Evolutionary conservation across 148 eudicot genomes (phyloP), one percentile per base, ranked within the genome.

Genomic region (Polygonum maritimum): DNA sequence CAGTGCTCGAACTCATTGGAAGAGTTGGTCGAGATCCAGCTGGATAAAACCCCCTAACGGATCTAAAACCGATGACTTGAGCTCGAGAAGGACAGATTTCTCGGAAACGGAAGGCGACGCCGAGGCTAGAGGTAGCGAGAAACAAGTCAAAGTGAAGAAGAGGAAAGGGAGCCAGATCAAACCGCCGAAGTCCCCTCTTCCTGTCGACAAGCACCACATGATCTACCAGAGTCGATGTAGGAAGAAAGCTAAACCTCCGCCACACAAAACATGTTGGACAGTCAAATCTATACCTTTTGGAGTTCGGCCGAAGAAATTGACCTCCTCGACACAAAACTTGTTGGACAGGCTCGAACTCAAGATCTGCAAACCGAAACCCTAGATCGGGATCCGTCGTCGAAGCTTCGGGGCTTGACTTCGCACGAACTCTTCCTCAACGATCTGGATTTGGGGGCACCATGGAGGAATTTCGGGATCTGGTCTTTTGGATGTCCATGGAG

Each of bases 1-100:
- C 98, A 94, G 87, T 87, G 88, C 81, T 87, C 71, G 71, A 72
- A 54, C 13, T 72, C 49, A 44, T 44, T 51, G 13, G 74, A 41
- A 31, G 72, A 52, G 62, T 70, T 76, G 11, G 62, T 72, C 36
- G 69, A 78, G 69, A 39, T 77, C 93, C 93, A 89, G 85, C 80
- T 83, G 47, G 80, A 65, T 0, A 89, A 79, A 76, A 82, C 74
- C 13, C n/a, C 89, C 89, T 4, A 73, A 57, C 41, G 93, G 88
- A 80, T 89, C 93, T 2, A 81, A 83, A 52, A 89, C 31, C 3
- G 89, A 84, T 39, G 18, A 72, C 76, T 86, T 89, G 52, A 89
- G 44, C 85, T 84, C 82, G 75, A 89, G 70, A 22, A 89, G 85
- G 22, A 84, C 86, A 18, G 88, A 81, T 84, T 85, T 85, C 22